Conservation (phyloP, 1,284 basidiomycete genomes). For the Exsudoporus floridanus region DNA sequence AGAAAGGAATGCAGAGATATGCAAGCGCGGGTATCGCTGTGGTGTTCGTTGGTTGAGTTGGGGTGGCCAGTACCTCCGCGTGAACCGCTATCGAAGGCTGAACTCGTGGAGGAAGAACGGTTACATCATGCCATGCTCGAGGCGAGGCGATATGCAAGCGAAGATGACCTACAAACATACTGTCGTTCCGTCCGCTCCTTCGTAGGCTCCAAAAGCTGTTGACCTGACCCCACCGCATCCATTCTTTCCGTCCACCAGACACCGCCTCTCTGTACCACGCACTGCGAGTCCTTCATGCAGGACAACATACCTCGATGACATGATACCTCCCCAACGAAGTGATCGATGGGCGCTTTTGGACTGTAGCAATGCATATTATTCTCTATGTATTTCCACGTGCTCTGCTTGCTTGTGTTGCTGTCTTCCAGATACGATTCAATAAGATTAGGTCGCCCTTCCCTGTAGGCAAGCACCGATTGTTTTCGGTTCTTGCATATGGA, state of each 20-base stretch:
- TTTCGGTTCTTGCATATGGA: conserved; percentile 34
- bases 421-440: background rate
- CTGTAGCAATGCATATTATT: conserved; percentile 25
- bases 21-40: conserved; percentile 63
- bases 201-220: conserved; percentile 54
- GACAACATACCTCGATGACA: conserved; percentile 27
- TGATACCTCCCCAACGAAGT: conserved; percentile 22
- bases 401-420: conserved; percentile 5
- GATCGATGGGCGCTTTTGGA: conserved; percentile 13
- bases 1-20: conserved; percentile 52
- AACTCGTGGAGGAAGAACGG: conserved; percentile 65
- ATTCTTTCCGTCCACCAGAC: background rate
- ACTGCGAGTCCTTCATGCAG: conserved; percentile 5
- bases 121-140: conserved; percentile 64
- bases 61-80: conserved; percentile 62
- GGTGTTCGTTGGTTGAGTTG: conserved; percentile 60
- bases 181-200: conserved; percentile 62
- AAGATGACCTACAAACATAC: conserved; percentile 55
- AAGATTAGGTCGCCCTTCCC: conserved; percentile 16
- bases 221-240: conserved; percentile 1
- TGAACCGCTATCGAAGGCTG: conserved; percentile 64
- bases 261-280: background rate
- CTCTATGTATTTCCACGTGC: conserved; percentile 24
- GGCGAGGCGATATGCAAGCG: conserved; percentile 50
- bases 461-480: conserved; percentile 27